Conservation (phyloP, 768 basidiomycete species). For the Lentinus brumalis region DNA sequence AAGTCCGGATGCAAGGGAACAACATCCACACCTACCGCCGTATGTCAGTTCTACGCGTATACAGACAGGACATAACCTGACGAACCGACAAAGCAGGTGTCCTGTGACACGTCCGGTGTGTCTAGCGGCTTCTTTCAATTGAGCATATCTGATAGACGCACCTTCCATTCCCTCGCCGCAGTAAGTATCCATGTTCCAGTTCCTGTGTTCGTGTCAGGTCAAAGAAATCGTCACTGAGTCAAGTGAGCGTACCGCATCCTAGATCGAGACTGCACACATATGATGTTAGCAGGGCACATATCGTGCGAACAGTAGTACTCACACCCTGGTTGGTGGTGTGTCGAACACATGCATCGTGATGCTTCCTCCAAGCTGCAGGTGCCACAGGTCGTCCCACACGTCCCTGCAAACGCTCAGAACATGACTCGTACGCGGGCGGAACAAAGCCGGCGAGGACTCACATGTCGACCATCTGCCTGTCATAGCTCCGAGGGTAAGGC, state of each 20-base stretch:
- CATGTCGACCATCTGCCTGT: conserved; percentile 64
- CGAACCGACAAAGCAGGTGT: conserved; percentile 66
- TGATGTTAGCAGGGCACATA: conserved; percentile 1
- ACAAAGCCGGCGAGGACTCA: conserved; percentile 39
- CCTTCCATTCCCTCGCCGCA: conserved; percentile 66
- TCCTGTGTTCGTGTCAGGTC: conserved; percentile 37
- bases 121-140: background rate
- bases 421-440: conserved; percentile 6
- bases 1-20: conserved; percentile 74
- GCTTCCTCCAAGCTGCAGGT: conserved; percentile 49
- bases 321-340: conserved; percentile 63
- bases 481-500: conserved; percentile 72
- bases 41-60: background rate
- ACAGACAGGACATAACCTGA: background rate
- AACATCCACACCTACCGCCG: conserved; percentile 58
- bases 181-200: conserved; percentile 76
- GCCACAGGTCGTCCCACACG: conserved; percentile 65
- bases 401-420: conserved; percentile 47
- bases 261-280: conserved; percentile 56
- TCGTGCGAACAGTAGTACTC: conserved; percentile 28
- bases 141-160: conserved; percentile 22
- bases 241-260: conserved; percentile 59
- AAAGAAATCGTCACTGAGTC: background rate
- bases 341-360: conserved; percentile 68
- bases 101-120: conserved; percentile 31